Base-by-base conservation (phyloP, 768 basidiomycete genomes). In the Pleurotus pulmonarius region DNA sequence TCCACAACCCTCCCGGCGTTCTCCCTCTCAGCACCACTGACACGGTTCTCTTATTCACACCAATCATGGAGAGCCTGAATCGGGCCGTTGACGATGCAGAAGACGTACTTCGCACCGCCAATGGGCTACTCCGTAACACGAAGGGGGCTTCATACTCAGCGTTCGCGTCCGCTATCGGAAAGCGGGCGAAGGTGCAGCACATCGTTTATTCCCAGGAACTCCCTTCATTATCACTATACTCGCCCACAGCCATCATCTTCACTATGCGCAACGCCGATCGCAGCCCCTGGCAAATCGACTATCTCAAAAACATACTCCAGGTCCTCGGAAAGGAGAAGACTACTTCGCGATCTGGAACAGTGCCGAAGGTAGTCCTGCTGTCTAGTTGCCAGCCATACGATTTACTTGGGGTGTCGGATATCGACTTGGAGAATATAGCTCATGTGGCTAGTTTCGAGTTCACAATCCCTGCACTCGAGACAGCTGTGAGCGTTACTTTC, bases 371-470 rank as follows among this genome's bases (percentile, higher is more conserved):
- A 34, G 71, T 85, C 1, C 65, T 87, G 12, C 58, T 88, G 0
- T 77, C 83, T 16, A 86, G 82, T 38, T 86, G 86, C 63, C 81
- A 77, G n/a, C 87, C 87, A 25, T 89, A 88, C 60, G 86, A 88
- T 59, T 56, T 85, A 9, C 68, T 75, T 12, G 68, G 64, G 7
- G 61, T 67, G 34, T 43, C 51, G 13, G 64, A 61, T 12, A 57
- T 41, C 4, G 64, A 69, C 9, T 58, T 61, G 4, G 63, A 63
- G 1, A 64, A 60, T 59, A 66, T 67, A 0, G 69, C 72, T 20
- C 81, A 76, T 37, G 60, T 87, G 3, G 78, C 73, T 15, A 81
- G 80, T 43, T 86, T 83, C 64, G 86, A 88, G 65, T 83, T 80
- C 58, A 87, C 85, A 1, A 60, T 65, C 1, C 67, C 73, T 0